Evolutionary conservation across 768 basidiomycete genomes (phyloP), one percentile per base, ranked within the genome.

Genomic region (Calocybe gangraenosa): DNA sequence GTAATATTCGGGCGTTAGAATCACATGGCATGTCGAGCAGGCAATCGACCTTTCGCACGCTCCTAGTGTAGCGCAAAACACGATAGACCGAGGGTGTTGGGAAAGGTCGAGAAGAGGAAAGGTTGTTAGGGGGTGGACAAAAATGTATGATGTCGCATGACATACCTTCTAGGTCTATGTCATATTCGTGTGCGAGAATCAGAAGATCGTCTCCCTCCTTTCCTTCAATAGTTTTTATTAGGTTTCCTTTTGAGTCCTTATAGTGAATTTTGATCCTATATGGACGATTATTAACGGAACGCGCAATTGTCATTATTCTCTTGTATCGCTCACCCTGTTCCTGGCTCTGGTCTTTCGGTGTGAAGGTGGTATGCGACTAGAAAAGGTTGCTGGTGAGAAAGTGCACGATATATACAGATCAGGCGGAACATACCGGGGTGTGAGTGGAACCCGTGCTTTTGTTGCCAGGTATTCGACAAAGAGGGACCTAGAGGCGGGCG

Each of bases 11-110:
- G 77, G 76, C 19, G 82, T 72, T 43, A 94, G 73, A 47, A 99
- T 91, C 45, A 98, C 80, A 62, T 99, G 95, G 63, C 95, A 99
- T 17, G 95, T 99, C 11, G 95, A 97, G 61, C 95, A 99, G 13
- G 95, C 95, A 38, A 96, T 79, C 1, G 92, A 95, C 32, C 92
- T 88, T 70, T 98, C 95, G 64, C 96, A 99, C 20, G 95, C 95
- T 46, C 94, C 93, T 96, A 56, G 18, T 44, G 22, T 46, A 31
- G 13, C 18, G 39, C 11, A 40, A 28, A 42, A 17, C 2, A 36
- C 33, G 37, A 31, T 35, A n/a, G 31, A 6, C 30, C 28, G 17
- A 21, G 31, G 11, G 23, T 46, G 22, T 31, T 14, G 30, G 13
- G 18, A 22, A 42, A 31, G 30, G 36, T n/a, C 5, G 13, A 38